Evolutionary conservation across 805 yeast genomes (phyloP), one percentile per base, ranked within the genome.

Genomic region (Saccharomycopsis oosterbeekiorum): DNA sequence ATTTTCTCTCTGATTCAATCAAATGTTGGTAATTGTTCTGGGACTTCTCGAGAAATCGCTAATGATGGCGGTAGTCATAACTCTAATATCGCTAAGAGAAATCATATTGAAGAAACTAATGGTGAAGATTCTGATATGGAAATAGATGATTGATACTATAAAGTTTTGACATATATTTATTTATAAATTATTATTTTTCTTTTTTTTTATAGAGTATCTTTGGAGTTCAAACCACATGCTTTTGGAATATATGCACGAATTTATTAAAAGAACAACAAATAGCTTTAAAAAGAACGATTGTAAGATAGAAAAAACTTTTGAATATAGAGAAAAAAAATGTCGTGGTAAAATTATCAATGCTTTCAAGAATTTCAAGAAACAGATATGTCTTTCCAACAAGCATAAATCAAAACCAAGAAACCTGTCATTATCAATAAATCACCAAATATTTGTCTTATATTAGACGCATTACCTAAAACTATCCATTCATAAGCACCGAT

Each of bases 401-500:
- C 60, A 19, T 34, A 56, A 5, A 88, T 83, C 67, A 90, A 77
- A 43, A 89, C 70, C 0, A 72, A 78, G 70, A 89, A 90, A 0
- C 96, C 96, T 24, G 78, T 68, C 43, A 88, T 78, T 41, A 89
- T 88, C 55, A 89, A 70, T 3, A 81, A 55, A 61, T 92, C 90
- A 8, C 97, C 97, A 2, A 81, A 1, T 36, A 88, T 64, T 61
- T 89, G 94, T 36, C 78, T 80, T 1, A 69, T 47, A 15, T 83
- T 77, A 59, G 89, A 75, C 1, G 71, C 75, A 26, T 82, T 80
- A 4, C 85, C 88, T 73, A 86, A 87, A 10, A 86, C 66, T 0
- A 79, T 59, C 85, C 87, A 88, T 69, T 89, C 96, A 21, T 84
- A 84, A 1, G 88, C 58, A 0, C 96, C 96, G 54, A 90, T 94